A percentile compares a stretch with the other conserved stretches of the same genome.
Evolutionary conservation across 176 grass and related monocot species (phyloP).

Genomic region (Triticum dicoccoides): DNA sequence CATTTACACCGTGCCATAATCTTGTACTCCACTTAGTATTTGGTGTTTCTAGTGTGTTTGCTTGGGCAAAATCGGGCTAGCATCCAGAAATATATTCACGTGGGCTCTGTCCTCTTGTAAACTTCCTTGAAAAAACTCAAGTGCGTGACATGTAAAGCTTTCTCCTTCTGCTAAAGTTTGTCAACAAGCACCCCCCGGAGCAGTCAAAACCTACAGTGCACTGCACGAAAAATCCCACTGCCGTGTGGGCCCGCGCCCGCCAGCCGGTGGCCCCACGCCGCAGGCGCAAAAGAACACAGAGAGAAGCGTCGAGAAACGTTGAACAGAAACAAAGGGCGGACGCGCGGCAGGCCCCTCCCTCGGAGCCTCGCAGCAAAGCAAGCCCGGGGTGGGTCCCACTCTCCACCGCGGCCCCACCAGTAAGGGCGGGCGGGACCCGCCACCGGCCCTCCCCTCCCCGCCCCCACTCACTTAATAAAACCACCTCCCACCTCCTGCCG

Average conservation of each 20-base stretch:
- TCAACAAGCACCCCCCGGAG: no score
- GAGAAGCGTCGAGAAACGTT: neutral
- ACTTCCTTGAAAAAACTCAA: neutral
- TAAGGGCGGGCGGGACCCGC: neutral
- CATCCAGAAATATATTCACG: no score
- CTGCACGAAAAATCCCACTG: neutral
- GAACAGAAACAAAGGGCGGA: no score
- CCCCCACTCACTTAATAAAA: constrained; percentile 34
- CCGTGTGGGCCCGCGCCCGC: no score
- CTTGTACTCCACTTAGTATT: neutral
- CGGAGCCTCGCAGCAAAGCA: constrained; percentile 7
- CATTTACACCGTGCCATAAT: no score
- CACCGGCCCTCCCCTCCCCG: neutral
- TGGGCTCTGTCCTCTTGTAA: neutral
- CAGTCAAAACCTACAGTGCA: no score
- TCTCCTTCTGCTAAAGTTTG: no score
- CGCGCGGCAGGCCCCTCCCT: no score
- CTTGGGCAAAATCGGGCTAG: no score
- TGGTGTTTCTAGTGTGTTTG: neutral
- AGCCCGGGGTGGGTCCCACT: neutral
- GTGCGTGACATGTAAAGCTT: neutral
- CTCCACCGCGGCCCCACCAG: neutral
- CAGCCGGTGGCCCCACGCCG: neutral
- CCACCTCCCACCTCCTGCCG: constrained; percentile 39
- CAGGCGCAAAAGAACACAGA: neutral